These are phyloP conservation scores for Celoporthe dispersa DNA, from an alignment of 2,329 filamentous ascomycete species.

Conservation along the genomic window DNA sequence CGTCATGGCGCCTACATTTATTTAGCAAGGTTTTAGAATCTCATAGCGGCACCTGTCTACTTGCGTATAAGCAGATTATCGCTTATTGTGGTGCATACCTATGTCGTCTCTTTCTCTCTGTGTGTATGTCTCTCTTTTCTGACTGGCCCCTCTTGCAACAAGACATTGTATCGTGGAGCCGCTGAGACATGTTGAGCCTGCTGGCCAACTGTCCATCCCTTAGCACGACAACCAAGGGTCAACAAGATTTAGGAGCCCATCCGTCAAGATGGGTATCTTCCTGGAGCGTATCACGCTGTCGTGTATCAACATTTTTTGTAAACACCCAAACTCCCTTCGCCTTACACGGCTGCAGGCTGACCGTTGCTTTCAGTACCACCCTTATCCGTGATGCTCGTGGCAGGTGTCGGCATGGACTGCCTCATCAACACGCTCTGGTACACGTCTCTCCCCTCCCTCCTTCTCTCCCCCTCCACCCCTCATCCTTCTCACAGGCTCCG, in stretches of 20 bases:
- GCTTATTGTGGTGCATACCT: neutral
- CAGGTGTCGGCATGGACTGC: constrained; percentile 61
- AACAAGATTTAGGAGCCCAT: too few species aligned
- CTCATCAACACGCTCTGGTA: constrained; percentile 49
- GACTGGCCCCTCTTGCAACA: neutral
- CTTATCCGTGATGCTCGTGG: constrained; percentile 27
- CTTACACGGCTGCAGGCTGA: neutral
- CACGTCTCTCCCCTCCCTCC: neutral
- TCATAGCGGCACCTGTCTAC: too few species aligned
- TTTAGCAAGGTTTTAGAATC: too few species aligned
- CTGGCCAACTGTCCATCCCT: neutral
- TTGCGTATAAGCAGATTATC: neutral
- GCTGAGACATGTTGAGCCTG: neutral
- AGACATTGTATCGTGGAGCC: too few species aligned
- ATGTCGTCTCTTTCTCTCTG: neutral
- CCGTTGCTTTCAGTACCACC: constrained; percentile 18
- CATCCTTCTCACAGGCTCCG: neutral
- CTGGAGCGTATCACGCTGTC: constrained; percentile 19
- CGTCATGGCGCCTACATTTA: constrained; percentile 9
- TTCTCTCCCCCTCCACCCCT: neutral
- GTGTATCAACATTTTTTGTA: constrained; percentile 25
- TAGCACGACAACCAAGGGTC: neutral
- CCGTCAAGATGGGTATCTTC: constrained; percentile 21
- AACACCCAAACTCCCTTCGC: too few species aligned
- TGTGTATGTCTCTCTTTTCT: neutral